Evolutionary conservation across 2,329 filamentous ascomycete genomes (phyloP), one percentile per base, ranked within the genome.

Genomic region (Botryotinia narcissicola): DNA sequence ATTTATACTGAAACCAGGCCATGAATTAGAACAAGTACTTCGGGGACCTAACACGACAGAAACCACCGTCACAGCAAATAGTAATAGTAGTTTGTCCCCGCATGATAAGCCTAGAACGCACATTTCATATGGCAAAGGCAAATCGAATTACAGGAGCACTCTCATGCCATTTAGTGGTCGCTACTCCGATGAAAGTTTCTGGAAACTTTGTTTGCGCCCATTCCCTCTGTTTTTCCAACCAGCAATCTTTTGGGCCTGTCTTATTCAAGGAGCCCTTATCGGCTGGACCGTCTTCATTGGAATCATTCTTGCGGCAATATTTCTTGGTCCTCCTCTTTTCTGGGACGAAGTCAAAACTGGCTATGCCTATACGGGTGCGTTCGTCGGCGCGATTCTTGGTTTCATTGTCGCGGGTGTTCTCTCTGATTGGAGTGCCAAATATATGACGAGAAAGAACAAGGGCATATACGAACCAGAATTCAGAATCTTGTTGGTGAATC

Each of bases 241-340:
- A 0, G 93, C 93, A 12, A 93, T 98, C 77, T 82, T 97, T 59
- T 97, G 94, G 93, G 86, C 85, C 37, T 86, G 86, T 78, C 85
- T 98, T 5, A 93, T 95, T 68, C 95, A 97, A 85, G 95, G 95
- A 25, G 89, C 93, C 7, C 89, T 97, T 80, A 97, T 98, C 79
- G 95, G 95, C 76, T 98, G 95, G 95, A 97, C 95, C 1, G 93
- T 98, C 25, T 93, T 98, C 80, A 95, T 97, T 76, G 92, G 93
- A 73, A 91, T 96, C 75, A 90, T 96, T 77, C 84, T 97, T 63
- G 92, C 91, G n/a, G 89, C 91, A 74, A 91, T 97, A 77, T 95
- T 96, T 84, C 87, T 97, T 64, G 91, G 91, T 2, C 91, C 92
- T 2, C 93, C 93, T 0, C 88, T 95, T 59, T 96, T 90, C 85